Conservation (phyloP, 192 early-diverging fungal genomes). For the Backusella tuberculispora region DNA sequence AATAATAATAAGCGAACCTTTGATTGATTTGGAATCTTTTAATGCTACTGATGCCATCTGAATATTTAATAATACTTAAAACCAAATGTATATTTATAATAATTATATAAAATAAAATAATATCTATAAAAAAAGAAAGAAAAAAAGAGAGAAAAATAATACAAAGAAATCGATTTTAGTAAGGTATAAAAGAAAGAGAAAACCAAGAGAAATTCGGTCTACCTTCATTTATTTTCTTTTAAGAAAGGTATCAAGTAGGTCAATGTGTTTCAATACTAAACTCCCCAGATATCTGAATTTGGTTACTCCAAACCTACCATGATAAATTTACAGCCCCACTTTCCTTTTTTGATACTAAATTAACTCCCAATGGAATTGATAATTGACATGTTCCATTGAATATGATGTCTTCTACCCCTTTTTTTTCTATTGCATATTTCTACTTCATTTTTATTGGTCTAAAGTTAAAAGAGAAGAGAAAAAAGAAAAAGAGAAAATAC, state of each 20-base stretch:
- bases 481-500: neutral
- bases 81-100: neutral
- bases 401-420: neutral
- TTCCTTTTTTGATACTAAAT: neutral
- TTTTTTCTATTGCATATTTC: conserved; percentile 1
- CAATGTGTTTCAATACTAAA: conserved; percentile 34
- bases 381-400: conserved; percentile 11
- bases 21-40: conserved; percentile 21
- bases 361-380: neutral
- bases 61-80: neutral
- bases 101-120: neutral
- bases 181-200: conserved; percentile 19
- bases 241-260: conserved; percentile 28
- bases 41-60: neutral
- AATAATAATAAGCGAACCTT: conserved; percentile 19
- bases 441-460: neutral
- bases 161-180: neutral
- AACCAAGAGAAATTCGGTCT: neutral
- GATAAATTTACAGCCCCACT: neutral
- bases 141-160: conserved; percentile 3
- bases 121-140: neutral
- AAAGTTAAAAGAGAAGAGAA: neutral
- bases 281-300: conserved; percentile 25
- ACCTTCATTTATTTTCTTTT: conserved; percentile 17
- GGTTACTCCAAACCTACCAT: conserved; percentile 12